phyloP scores from a whole-genome alignment of 495 filamentous ascomycete species.

The Penicillium paxilli region DNA sequence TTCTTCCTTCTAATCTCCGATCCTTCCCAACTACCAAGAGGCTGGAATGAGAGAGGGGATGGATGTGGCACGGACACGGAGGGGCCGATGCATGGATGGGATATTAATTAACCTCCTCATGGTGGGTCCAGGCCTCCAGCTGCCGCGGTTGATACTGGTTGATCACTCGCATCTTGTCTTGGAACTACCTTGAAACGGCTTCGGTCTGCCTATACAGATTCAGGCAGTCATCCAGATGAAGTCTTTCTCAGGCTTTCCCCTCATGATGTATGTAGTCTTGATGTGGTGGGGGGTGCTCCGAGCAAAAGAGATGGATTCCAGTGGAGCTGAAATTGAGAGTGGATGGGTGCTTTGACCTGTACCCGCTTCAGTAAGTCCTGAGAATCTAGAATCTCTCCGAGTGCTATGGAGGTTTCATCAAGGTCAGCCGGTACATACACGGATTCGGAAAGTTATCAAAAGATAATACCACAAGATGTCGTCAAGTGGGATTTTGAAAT shows the following conservation, averaged over 20 bases:
- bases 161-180: neutral
- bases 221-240: neutral
- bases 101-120: conserved; percentile 5
- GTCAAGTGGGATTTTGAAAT: too few relatives aligned
- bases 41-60: conserved; percentile 3
- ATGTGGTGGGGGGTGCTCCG: neutral
- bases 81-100: conserved; percentile 22
- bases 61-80: conserved; percentile 19
- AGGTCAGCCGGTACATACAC: neutral
- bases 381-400: neutral
- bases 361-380: conserved; percentile 11
- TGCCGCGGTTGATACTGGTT: neutral
- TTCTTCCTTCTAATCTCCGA: conserved; percentile 6
- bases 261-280: too few relatives aligned
- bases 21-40: conserved; percentile 5
- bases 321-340: neutral
- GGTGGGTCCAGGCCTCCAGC: conserved; percentile 2
- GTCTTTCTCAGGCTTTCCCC: neutral
- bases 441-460: neutral
- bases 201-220: neutral
- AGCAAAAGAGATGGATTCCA: neutral
- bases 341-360: conserved; percentile 3
- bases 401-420: neutral
- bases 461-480: neutral
- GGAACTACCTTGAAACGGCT: neutral